Percentiles rank a stretch among this genome's conserved stretches.
These are phyloP conservation scores for Fusarium xyrophilum DNA, from an alignment of 2,329 filamentous ascomycete genomes.

Conservation along the genomic window DNA sequence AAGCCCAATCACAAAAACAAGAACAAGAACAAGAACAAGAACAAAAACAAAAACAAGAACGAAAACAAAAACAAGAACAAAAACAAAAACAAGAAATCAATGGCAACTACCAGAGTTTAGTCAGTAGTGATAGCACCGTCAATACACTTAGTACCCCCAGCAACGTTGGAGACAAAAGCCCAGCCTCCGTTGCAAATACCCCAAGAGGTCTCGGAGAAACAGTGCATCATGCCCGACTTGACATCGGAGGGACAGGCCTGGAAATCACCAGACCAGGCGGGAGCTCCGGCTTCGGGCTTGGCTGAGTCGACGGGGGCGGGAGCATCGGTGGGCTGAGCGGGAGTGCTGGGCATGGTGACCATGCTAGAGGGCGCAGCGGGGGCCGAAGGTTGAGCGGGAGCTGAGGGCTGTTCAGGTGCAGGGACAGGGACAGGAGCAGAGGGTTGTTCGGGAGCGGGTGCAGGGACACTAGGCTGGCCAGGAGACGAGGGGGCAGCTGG, in stretches of 20 bases:
- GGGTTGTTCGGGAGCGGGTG: background rate
- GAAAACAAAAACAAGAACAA: too few relatives aligned
- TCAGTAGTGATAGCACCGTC: slow-evolving; percentile 18
- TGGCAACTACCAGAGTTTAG: rapidly evolving
- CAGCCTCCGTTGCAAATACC: slow-evolving; percentile 39
- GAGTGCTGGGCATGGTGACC: background rate
- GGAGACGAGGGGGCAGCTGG: too few relatives aligned
- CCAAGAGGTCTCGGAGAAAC: slow-evolving; percentile 26
- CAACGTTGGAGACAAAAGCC: slow-evolving; percentile 29
- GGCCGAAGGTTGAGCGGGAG: background rate
- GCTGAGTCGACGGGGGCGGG: background rate
- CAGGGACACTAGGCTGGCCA: background rate
- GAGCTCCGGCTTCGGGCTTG: background rate
- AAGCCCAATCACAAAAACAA: rapidly evolving
- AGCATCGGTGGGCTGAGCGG: background rate
- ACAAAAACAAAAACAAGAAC: background rate
- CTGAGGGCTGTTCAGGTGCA: background rate
- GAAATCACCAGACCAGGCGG: slow-evolving; percentile 19
- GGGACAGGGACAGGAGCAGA: background rate
- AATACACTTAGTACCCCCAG: slow-evolving; percentile 31
- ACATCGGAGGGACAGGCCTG: slow-evolving; percentile 20
- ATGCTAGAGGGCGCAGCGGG: background rate
- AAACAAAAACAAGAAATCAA: background rate
- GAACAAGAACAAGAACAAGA: too few relatives aligned
- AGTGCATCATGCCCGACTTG: slow-evolving; percentile 21